Evolutionary conservation across 768 basidiomycete genomes (phyloP).

Genomic region (Hirschioporus abietinus): DNA sequence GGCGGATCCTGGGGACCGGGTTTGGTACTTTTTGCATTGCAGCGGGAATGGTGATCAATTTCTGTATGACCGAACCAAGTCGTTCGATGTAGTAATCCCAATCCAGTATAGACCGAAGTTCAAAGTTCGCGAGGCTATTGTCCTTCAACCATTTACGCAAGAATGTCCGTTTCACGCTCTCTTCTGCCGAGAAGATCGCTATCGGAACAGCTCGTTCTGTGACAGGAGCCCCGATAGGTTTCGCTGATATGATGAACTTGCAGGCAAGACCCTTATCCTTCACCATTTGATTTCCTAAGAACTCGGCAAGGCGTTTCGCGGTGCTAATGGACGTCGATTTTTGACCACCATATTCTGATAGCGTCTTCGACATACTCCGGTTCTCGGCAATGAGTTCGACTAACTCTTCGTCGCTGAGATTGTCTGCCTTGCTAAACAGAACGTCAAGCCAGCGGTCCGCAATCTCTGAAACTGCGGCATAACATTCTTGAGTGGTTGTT

Average conservation of each 20-base stretch:
- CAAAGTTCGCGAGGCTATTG: constrained; percentile 79
- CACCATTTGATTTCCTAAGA: constrained; percentile 97
- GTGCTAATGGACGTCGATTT: constrained; percentile 99
- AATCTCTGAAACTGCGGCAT: constrained; percentile 86
- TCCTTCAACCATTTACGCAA: constrained; percentile 97
- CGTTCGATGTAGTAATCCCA: constrained; percentile 99
- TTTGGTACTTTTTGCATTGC: constrained; percentile 97
- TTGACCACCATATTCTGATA: constrained; percentile 93
- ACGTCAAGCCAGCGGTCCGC: constrained; percentile 98
- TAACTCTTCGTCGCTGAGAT: constrained; percentile 83
- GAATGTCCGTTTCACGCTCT: constrained; percentile 82
- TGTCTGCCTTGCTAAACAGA: constrained; percentile 81
- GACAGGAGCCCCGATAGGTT: constrained; percentile 88
- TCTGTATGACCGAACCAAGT: constrained; percentile 95
- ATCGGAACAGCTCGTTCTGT: constrained; percentile 96
- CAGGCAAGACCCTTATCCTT: constrained; percentile 99
- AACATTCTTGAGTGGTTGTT: constrained; percentile 90
- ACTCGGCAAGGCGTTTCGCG: constrained; percentile 90
- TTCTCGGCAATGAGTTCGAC: constrained; percentile 99
- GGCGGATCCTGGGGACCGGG: constrained; percentile 91
- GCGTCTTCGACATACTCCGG: constrained; percentile 93
- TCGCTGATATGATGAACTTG: constrained; percentile 97
- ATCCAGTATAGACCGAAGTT: constrained; percentile 90
- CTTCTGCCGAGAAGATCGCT: constrained; percentile 96
- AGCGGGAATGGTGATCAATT: constrained; percentile 97